Percentiles rank a stretch among this genome's conserved stretches.
These are phyloP conservation scores for Capsicum baccatum DNA, from an alignment of 257 asterid species.

Conservation along the genomic window DNA sequence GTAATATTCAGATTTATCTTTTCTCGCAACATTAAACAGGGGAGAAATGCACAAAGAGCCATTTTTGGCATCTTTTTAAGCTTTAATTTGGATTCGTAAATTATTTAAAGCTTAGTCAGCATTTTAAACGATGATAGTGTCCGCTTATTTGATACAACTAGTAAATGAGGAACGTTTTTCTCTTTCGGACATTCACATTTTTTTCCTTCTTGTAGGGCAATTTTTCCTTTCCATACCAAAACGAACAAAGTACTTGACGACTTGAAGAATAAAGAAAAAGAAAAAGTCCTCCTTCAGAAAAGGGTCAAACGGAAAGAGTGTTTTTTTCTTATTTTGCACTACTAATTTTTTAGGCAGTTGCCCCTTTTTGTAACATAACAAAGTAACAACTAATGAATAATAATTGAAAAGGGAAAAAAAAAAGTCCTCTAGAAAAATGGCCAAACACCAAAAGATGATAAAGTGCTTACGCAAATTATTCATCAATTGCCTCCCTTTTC, in stretches of 20 bases:
- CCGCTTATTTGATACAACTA: too few species aligned
- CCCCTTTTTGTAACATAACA: background rate
- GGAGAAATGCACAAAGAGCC: too few species aligned
- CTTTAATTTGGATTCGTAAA: too few species aligned
- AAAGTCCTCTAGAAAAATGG: background rate
- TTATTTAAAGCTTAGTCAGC: too few species aligned
- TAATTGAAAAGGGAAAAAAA: background rate
- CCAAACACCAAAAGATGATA: background rate
- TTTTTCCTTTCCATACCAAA: background rate
- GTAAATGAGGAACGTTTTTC: too few species aligned
- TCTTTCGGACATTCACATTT: too few species aligned
- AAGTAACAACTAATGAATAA: background rate
- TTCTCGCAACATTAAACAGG: too few species aligned
- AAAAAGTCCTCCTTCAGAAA: background rate
- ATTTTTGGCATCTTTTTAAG: too few species aligned
- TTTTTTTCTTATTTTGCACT: background rate
- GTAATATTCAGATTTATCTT: too few species aligned
- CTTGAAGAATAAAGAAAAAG: background rate
- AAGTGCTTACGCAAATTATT: background rate
- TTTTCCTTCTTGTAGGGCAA: background rate
- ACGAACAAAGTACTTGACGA: background rate
- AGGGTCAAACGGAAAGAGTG: background rate
- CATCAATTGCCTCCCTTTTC: constrained; percentile 42
- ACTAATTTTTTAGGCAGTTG: background rate
- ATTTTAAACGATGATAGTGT: too few species aligned